Percentiles rank a stretch among this genome's conserved stretches.
Evolutionary conservation across 768 basidiomycete genomes (phyloP).

Genomic region (Mycena vulgaris): DNA sequence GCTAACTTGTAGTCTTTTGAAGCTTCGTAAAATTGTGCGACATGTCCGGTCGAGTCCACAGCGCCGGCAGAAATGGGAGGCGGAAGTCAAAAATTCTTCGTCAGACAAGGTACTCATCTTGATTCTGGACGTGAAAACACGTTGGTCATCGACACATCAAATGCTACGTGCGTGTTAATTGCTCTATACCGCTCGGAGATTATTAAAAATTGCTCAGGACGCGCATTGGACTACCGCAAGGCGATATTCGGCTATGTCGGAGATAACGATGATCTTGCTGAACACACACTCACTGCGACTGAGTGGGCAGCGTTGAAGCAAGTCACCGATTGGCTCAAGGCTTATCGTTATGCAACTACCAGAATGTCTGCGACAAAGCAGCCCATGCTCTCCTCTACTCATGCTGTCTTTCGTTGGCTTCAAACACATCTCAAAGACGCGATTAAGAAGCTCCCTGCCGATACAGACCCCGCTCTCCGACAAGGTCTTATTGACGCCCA

Average conservation of each 20-base stretch:
- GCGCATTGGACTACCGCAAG: slow-evolving; percentile 42
- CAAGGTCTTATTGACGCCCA: not conserved
- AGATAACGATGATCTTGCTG: slow-evolving; percentile 39
- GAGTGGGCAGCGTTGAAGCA: slow-evolving; percentile 48
- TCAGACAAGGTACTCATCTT: not conserved
- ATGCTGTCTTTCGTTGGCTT: slow-evolving; percentile 53
- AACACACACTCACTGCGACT: slow-evolving; percentile 30
- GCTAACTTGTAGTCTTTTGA: too few relatives aligned
- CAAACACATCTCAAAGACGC: slow-evolving; percentile 44
- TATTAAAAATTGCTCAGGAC: slow-evolving; percentile 35
- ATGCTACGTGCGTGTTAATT: slow-evolving; percentile 16
- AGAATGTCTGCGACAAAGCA: slow-evolving; percentile 50
- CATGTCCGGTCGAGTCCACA: slow-evolving; percentile 30
- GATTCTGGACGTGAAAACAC: slow-evolving; percentile 18
- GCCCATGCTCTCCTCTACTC: slow-evolving; percentile 51
- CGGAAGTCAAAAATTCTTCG: not conserved
- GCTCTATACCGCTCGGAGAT: not conserved
- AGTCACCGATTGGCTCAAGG: slow-evolving; percentile 45
- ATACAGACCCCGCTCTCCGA: not conserved
- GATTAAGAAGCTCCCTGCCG: slow-evolving; percentile 21
- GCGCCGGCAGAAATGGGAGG: slow-evolving; percentile 19
- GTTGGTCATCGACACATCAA: slow-evolving; percentile 26
- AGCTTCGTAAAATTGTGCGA: slow-evolving; percentile 30
- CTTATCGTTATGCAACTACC: slow-evolving; percentile 49
- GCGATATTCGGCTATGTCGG: slow-evolving; percentile 34